A percentile compares a stretch with the other conserved stretches of the same genome.
These are phyloP conservation scores for Suillus subaureus DNA, from an alignment of 768 basidiomycete genomes.

Conservation along the genomic window DNA sequence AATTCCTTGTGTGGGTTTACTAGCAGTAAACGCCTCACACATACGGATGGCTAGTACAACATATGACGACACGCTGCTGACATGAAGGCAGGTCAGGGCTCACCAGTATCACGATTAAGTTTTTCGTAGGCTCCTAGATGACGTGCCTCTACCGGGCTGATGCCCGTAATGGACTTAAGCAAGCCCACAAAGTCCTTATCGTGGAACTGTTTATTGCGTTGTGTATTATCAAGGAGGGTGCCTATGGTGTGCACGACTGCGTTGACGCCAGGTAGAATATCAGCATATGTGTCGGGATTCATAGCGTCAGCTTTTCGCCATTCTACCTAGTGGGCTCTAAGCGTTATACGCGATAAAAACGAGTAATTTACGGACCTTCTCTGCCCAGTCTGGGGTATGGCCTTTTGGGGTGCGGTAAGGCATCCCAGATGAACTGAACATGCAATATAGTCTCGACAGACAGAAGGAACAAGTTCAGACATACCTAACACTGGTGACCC, in stretches of 20 bases:
- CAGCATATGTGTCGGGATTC: slow-evolving; percentile 68
- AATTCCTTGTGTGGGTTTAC: slow-evolving; percentile 35
- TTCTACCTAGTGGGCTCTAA: slow-evolving; percentile 58
- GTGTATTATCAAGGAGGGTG: slow-evolving; percentile 73
- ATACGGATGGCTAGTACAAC: slow-evolving; percentile 61
- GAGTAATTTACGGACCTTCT: slow-evolving; percentile 51
- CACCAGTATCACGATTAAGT: slow-evolving; percentile 91
- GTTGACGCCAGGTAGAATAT: slow-evolving; percentile 63
- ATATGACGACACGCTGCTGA: slow-evolving; percentile 6
- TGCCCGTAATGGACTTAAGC: not conserved
- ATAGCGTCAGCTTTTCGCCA: slow-evolving; percentile 89
- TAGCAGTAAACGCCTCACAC: slow-evolving; percentile 76
- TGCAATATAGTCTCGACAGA: not conserved
- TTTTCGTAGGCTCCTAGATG: slow-evolving; percentile 59
- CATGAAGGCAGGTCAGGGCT: slow-evolving; percentile 28
- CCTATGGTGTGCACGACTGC: slow-evolving; percentile 95
- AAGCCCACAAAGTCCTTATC: slow-evolving; percentile 4
- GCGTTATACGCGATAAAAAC: not conserved
- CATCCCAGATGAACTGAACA: slow-evolving; percentile 75
- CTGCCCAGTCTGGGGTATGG: slow-evolving; percentile 86
- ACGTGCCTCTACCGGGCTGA: slow-evolving; percentile 58
- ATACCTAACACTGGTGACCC: slow-evolving; percentile 89
- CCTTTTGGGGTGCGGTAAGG: slow-evolving; percentile 88
- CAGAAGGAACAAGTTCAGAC: not conserved
- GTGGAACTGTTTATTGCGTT: slow-evolving; percentile 1